Base-by-base conservation (phyloP, 2,329 filamentous ascomycete species). In the Alternaria sp. region DNA sequence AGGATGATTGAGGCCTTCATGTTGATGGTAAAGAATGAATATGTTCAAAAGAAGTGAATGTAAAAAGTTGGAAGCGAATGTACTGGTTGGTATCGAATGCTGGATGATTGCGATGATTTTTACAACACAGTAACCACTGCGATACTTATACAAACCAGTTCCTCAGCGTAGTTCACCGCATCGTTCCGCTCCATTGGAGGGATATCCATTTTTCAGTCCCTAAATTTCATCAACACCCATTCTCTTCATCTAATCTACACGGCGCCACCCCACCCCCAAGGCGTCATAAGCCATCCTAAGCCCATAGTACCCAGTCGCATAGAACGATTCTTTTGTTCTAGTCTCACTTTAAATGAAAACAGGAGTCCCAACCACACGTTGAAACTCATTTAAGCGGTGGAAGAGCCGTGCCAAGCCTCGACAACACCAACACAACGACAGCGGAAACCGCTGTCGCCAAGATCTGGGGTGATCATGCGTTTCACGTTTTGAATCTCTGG, bases 1-100 rank as follows among this genome's bases (percentile, higher is more conserved):
- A 74, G 50, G 52, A 80, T 59, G 57, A 67, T 47, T 62, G 69
- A 60, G 57, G 70, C 59, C 71, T 77, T 77, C 77, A 79, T 79
- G 30, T 46, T 74, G 69, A 17, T 46, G 50, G 44, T 55, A 54
- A 59, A 59, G 57, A 52, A 30, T 56, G 26, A 61, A 59, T 58
- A 61, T 61, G 49, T 62, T 52, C 46, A 62, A 61, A 57, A 46
- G 57, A 63, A 67, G 51, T 17, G 60, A 66, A 64, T 44, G 51
- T 61, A 44, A 54, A 49, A n/a, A 55, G 47, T 49, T 49, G 46
- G 46, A 49, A 61, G 40, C 52, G 57, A 68, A 51, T 54, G 63
- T 19, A 54, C 23, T 25, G 30, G 28, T 52, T 47, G 17, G 57
- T 54, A 64, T 61, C 59, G 59, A 52, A 58, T 58, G 59, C 56